Percentiles rank a stretch among this genome's conserved stretches.
These are phyloP conservation scores for Arthrobotrys pseudoclavata DNA, from an alignment of 2,329 filamentous ascomycete species.

Conservation along the genomic window DNA sequence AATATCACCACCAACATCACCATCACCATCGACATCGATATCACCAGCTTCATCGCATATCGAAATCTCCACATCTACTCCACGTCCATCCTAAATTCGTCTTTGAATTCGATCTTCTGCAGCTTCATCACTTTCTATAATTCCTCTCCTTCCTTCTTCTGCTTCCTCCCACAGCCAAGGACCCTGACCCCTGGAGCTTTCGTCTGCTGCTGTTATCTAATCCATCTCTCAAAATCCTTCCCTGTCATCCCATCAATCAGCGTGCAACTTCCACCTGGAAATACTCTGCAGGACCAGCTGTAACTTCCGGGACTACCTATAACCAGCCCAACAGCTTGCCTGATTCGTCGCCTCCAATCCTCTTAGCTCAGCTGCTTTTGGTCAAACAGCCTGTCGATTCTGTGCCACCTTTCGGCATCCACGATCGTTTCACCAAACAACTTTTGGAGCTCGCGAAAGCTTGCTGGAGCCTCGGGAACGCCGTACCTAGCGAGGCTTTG, in stretches of 20 bases:
- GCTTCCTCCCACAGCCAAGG: slow-evolving; percentile 11
- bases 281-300: not conserved
- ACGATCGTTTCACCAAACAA: slow-evolving; percentile 30
- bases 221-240: slow-evolving; percentile 26
- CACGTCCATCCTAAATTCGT: not conserved
- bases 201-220: slow-evolving; percentile 13
- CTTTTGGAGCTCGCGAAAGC: slow-evolving; percentile 25
- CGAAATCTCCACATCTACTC: not conserved
- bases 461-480: slow-evolving; percentile 17
- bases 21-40: not conserved
- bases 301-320: slow-evolving; percentile 13
- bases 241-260: slow-evolving; percentile 13
- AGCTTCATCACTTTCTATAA: not conserved
- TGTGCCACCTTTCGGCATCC: slow-evolving; percentile 53
- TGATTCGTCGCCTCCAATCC: slow-evolving; percentile 5
- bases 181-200: slow-evolving; percentile 3
- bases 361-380: slow-evolving; percentile 16
- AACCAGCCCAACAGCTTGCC: slow-evolving; percentile 1
- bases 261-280: not conserved
- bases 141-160: not conserved
- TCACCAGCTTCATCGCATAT: not conserved
- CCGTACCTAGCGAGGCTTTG: slow-evolving; percentile 30
- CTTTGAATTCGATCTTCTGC: not conserved
- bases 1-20: slow-evolving; percentile 30
- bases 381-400: slow-evolving; percentile 9